Evolutionary conservation across 768 basidiomycete species (phyloP).

Genomic region (Cystobasidium tubakii): DNA sequence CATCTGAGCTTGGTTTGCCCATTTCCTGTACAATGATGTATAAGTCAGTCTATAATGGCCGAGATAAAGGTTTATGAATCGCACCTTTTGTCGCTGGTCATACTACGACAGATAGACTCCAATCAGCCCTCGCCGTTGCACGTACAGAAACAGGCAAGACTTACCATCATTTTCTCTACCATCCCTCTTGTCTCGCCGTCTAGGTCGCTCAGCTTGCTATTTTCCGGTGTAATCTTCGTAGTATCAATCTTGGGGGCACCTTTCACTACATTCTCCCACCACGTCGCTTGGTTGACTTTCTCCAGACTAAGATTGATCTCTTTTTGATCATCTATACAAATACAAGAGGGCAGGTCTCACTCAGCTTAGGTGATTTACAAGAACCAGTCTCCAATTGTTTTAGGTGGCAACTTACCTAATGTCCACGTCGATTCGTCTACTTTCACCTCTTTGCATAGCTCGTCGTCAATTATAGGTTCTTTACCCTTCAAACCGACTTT

Average conservation of each 20-base stretch:
- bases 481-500: slow-evolving; percentile 77
- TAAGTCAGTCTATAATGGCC: too few species aligned
- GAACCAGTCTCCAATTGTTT: too few species aligned
- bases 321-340: slow-evolving; percentile 66
- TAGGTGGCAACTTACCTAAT: slow-evolving; percentile 56
- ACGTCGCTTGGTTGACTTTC: slow-evolving; percentile 77
- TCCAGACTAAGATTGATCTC: slow-evolving; percentile 70
- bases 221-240: slow-evolving; percentile 86
- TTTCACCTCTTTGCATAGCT: slow-evolving; percentile 85
- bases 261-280: slow-evolving; percentile 96
- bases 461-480: slow-evolving; percentile 78
- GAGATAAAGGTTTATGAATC: not conserved
- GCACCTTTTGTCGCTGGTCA: slow-evolving; percentile 52
- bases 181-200: slow-evolving; percentile 94
- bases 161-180: slow-evolving; percentile 99
- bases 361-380: slow-evolving; percentile 42
- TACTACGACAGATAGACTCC: slow-evolving; percentile 45
- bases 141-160: slow-evolving; percentile 45
- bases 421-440: slow-evolving; percentile 97
- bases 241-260: slow-evolving; percentile 97
- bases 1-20: slow-evolving; percentile 46
- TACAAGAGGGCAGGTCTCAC: not conserved
- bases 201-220: slow-evolving; percentile 91
- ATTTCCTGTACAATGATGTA: slow-evolving; percentile 40
- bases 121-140: not conserved